Evolutionary conservation across 2,329 filamentous ascomycete species (phyloP), one percentile per base, ranked within the genome.

Genomic region (Aspergillus transmontanensis): DNA sequence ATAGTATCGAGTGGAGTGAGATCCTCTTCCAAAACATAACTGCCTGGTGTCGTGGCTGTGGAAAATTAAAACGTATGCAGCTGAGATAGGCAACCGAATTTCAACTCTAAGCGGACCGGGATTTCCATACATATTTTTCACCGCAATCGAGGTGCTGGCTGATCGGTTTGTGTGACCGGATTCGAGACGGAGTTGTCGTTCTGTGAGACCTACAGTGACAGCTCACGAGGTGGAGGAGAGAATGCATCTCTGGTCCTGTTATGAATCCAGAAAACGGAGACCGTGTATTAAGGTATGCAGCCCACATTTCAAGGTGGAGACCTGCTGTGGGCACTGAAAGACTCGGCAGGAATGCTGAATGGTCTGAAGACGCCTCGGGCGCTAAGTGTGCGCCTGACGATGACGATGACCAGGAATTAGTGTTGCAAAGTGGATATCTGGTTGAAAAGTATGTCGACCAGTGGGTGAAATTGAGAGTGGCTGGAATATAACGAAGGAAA

Each of bases 1-100:
- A 54, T 54, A 54, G 51, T 7, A 54, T n/a, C 11, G 51, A 54
- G 30, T 54, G 51, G 51, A 54, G 51, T 54, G 51, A 36, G 51
- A n/a, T 54, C 30, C 21, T 46, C 14, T 26, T 26, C 16, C n/a
- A 54, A 36, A 53, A 34, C 12, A 26, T 34, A 7, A 54, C 11
- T 54, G 51, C 51, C 51, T 54, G 51, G 5, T 36, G 7, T 36
- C 30, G 51, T 54, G 51, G 51, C 51, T 54, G 51, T 54, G 51
- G 30, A 36, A 21, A 36, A 39, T 36, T 9, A 4, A 21, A n/a
- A 32, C 26, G 45, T 23, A 34, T 26, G 10, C 50, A 32, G 12
- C 23, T 48, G 21, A 30, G 48, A 51, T 28, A 54, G 51, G 51
- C 51, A 54, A 54, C 51, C 28, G 2, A 12, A 10, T 54, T 54